Conservation (phyloP, 352 stramenopile species). For the Phytophthora colocasiae region DNA sequence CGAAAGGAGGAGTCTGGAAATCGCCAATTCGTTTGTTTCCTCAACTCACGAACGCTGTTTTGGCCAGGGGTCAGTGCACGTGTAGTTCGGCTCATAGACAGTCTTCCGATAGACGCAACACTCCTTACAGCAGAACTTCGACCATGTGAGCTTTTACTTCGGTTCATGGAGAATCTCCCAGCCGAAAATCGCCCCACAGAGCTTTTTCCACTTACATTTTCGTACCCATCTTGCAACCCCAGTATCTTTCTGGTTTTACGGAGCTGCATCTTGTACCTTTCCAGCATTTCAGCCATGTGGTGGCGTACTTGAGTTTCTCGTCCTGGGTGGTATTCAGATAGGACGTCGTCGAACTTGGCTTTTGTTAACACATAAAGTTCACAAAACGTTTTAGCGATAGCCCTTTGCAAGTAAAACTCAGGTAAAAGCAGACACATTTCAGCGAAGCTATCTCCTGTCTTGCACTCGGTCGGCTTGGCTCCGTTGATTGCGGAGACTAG, state of each 20-base stretch:
- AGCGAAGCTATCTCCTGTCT: slow-evolving; percentile 69
- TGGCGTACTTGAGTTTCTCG: slow-evolving; percentile 27
- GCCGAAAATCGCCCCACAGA: slow-evolving; percentile 24
- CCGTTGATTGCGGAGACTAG: slow-evolving; percentile 55
- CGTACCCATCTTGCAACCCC: slow-evolving; percentile 46
- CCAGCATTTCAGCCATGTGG: slow-evolving; percentile 52
- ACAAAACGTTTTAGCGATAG: slow-evolving; percentile 79
- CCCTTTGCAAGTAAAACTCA: slow-evolving; percentile 67
- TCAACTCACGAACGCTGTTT: not conserved
- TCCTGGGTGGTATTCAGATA: slow-evolving; percentile 58
- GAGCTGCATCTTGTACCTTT: slow-evolving; percentile 66
- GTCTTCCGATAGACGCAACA: slow-evolving; percentile 6
- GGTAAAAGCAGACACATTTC: slow-evolving; percentile 62
- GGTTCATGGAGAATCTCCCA: not conserved
- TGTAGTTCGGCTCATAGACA: slow-evolving; percentile 6
- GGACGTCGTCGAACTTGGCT: slow-evolving; percentile 57
- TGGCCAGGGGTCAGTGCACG: not conserved
- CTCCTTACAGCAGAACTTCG: slow-evolving; percentile 34
- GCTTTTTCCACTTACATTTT: slow-evolving; percentile 8
- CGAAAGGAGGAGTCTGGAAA: slow-evolving; percentile 58
- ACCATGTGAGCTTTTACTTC: not conserved
- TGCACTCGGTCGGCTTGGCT: slow-evolving; percentile 53
- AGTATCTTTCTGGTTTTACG: slow-evolving; percentile 82
- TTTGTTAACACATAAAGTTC: slow-evolving; percentile 81
- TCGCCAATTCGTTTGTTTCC: slow-evolving; percentile 32